A percentile compares a stretch with the other conserved stretches of the same genome.
Evolutionary conservation across 805 yeast genomes (phyloP).

Genomic region (Kuraishia borneana): DNA sequence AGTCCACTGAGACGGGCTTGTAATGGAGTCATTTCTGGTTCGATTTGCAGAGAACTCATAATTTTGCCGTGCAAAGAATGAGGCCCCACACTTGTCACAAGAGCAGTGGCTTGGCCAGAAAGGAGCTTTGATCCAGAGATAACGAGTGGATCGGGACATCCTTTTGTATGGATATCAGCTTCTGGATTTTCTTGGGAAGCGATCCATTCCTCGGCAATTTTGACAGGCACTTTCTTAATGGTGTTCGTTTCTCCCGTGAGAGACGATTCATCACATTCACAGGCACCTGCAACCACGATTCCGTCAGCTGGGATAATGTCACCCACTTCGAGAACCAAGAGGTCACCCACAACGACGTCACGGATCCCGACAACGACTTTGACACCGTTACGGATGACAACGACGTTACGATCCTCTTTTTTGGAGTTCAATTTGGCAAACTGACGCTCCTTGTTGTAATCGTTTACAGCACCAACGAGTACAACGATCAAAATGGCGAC

Average conservation of each 20-base stretch:
- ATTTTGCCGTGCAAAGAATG: conserved; percentile 89
- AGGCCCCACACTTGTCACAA: conserved; percentile 85
- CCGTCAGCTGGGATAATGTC: conserved; percentile 90
- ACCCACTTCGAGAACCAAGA: conserved; percentile 79
- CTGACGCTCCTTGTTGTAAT: conserved; percentile 92
- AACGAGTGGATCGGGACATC: conserved; percentile 65
- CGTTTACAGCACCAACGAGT: conserved; percentile 89
- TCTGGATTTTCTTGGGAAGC: conserved; percentile 15
- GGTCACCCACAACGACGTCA: conserved; percentile 79
- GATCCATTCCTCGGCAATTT: conserved; percentile 20
- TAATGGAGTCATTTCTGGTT: conserved; percentile 79
- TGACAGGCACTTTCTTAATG: conserved; percentile 55
- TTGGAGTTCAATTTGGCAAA: conserved; percentile 80
- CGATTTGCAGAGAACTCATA: conserved; percentile 67
- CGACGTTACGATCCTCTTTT: conserved; percentile 72
- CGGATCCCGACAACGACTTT: conserved; percentile 60
- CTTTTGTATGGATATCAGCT: conserved; percentile 28
- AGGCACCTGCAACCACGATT: conserved; percentile 56
- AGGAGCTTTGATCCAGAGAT: conserved; percentile 86
- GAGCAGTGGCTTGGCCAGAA: conserved; percentile 76
- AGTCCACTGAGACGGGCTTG: conserved; percentile 71
- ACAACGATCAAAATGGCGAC: conserved; percentile 88
- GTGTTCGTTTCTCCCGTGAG: conserved; percentile 92
- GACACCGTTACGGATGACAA: conserved; percentile 64
- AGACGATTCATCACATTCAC: conserved; percentile 87